Evolutionary conservation across 1,284 basidiomycete species (phyloP), one percentile per base, ranked within the genome.

Genomic region (Pseudomicrostroma phylloplanum): DNA sequence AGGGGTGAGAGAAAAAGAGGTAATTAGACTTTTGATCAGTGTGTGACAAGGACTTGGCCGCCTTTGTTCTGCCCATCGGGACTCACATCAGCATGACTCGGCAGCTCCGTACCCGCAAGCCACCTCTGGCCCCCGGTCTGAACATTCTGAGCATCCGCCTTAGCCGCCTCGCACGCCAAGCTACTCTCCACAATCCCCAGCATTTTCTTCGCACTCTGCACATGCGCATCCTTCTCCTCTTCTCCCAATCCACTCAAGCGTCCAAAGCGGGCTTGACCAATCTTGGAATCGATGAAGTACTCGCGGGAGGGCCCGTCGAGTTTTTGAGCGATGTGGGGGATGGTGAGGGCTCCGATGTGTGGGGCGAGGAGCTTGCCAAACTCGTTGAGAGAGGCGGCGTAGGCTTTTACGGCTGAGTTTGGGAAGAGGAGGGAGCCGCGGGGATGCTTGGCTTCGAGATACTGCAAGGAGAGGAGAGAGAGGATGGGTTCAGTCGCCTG

Each of bases 241-340:
- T 21, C 25, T 7, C 59, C 25, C 41, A 71, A 39, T 13, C 19
- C 26, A 1, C 58, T 42, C n/a, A 68, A 46, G 39, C 67, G 66
- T 12, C 59, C 58, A 62, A 71, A 67, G 4, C 66, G 54, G 7
- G 56, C 49, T 40, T 65, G 63, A 36, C 70, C 70, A 21, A 70
- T 59, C 64, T 74, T 74, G 48, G 64, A 62, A 4, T 72, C 61
- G 26, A 67, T 59, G 61, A 74, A 74, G 64, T 74, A 74, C 3
- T 51, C 53, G 17, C 46, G 48, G 12, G 68, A 72, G 13, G 68
- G 70, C 0, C 53, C 43, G 25, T 72, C 70, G n/a, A 73, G 57
- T 62, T 67, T 64, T 4, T 40, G 63, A n/a, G 65, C 61, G 1
- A 73, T 60, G 6, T 60, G 59, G 11, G 60, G 62, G 41, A 64